Conservation (phyloP, 1,284 basidiomycete species). For the Fomes fomentarius region DNA sequence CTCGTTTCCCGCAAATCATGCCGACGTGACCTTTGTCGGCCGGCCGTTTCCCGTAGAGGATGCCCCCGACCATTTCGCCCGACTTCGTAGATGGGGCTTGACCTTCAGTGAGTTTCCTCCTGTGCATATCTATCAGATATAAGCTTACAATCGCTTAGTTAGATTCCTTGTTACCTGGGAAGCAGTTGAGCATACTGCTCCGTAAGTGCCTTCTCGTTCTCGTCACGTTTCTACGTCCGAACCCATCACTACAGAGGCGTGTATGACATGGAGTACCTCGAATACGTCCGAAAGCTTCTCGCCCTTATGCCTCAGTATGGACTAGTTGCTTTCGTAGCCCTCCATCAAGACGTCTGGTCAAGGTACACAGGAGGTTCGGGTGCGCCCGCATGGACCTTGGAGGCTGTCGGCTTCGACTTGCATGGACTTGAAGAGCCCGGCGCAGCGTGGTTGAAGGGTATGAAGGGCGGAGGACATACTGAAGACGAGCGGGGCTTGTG, state of each 20-base stretch:
- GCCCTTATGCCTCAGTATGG: conserved; percentile 82
- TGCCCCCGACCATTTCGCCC: conserved; percentile 80
- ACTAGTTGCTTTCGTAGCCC: conserved; percentile 78
- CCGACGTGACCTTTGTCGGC: conserved; percentile 76
- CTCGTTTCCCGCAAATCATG: conserved; percentile 63
- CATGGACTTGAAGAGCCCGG: conserved; percentile 76
- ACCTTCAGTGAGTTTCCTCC: conserved; percentile 67
- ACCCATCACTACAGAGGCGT: conserved; percentile 55
- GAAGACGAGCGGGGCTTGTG: conserved; percentile 82
- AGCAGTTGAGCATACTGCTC: conserved; percentile 89
- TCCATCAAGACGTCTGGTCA: conserved; percentile 96
- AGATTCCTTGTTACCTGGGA: conserved; percentile 96
- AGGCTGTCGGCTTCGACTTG: conserved; percentile 80
- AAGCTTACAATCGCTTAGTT: conserved; percentile 47
- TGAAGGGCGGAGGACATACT: conserved; percentile 71
- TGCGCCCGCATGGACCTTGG: conserved; percentile 91
- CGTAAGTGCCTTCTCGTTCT: conserved; percentile 53
- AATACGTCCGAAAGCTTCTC: conserved; percentile 78
- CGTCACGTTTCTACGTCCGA: not conserved
- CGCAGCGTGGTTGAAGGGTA: conserved; percentile 83
- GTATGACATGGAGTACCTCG: conserved; percentile 85
- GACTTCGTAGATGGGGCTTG: conserved; percentile 84
- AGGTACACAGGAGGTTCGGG: conserved; percentile 92
- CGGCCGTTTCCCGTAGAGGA: conserved; percentile 85
- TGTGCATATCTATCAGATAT: not conserved